phyloP scores from a whole-genome alignment of 495 filamentous ascomycete species.

The Cercophora newfieldiana region DNA sequence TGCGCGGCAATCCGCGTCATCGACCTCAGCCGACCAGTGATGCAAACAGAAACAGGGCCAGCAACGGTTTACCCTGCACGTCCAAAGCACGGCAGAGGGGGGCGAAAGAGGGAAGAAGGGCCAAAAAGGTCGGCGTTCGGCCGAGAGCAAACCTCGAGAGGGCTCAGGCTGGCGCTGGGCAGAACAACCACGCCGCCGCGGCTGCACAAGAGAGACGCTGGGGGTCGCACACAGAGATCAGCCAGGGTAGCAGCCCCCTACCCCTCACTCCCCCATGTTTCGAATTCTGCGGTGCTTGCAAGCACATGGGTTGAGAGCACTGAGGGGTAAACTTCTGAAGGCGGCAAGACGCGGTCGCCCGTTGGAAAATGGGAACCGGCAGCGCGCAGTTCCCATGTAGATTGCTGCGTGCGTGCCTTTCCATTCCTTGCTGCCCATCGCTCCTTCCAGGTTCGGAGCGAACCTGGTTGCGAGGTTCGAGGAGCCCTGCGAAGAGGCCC shows the following conservation, averaged over 20 bases:
- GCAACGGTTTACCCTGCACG: background rate
- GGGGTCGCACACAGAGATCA: background rate
- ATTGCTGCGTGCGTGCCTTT: background rate
- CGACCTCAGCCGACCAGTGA: background rate
- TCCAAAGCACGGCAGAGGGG: background rate
- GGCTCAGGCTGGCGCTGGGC: background rate
- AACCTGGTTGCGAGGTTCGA: background rate
- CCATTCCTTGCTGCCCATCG: background rate
- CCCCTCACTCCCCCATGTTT: slow-evolving; percentile 4
- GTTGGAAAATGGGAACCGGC: background rate
- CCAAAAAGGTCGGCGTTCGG: background rate
- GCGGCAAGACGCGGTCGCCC: background rate
- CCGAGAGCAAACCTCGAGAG: background rate
- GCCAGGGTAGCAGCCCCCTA: slow-evolving; percentile 3
- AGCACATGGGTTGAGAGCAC: background rate
- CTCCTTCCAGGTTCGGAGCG: background rate
- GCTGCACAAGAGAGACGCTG: background rate
- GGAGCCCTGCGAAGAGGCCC: background rate
- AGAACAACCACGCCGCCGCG: background rate
- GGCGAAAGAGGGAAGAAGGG: background rate
- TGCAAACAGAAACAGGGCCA: slow-evolving; percentile 1
- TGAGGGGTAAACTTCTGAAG: background rate
- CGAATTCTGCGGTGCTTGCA: slow-evolving; percentile 2
- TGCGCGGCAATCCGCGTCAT: slow-evolving; percentile 10
- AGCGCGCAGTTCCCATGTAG: background rate